These are phyloP conservation scores for Chlorella sorokiniana DNA, from an alignment of 139 green algal species.

Conservation along the genomic window DNA sequence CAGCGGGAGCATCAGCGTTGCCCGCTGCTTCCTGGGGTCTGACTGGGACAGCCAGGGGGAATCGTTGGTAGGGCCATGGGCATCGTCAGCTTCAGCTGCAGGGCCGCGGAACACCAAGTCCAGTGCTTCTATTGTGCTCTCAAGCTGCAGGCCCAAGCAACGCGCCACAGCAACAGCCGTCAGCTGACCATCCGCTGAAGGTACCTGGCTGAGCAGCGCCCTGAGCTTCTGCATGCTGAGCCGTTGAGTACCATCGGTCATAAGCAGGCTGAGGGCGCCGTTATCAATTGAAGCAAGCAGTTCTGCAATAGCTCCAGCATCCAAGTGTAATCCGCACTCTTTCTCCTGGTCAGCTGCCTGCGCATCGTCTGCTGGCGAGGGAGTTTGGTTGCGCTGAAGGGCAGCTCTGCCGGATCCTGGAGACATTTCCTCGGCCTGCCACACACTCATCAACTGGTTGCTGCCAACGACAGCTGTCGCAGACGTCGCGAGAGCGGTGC, in stretches of 20 bases:
- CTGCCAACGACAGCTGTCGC: no score
- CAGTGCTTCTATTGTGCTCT: background rate
- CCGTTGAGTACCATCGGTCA: background rate
- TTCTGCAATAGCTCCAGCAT: background rate
- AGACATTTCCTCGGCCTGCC: no score
- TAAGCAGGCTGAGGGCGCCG: constrained; percentile 36
- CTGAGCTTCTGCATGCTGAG: background rate
- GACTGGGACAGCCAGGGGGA: no score
- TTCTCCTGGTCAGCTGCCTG: background rate
- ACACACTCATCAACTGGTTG: no score
- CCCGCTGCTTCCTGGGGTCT: no score
- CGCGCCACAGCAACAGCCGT: constrained; percentile 6
- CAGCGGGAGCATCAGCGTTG: no score
- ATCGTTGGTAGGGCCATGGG: no score
- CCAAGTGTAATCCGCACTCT: background rate
- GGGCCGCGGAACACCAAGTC: background rate
- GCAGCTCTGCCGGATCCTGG: no score
- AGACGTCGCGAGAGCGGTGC: no score
- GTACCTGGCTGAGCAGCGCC: constrained; percentile 8
- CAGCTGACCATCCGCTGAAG: background rate
- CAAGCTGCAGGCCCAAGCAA: constrained; percentile 16
- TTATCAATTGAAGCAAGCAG: background rate
- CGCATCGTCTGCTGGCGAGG: no score
- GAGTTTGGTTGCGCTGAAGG: no score
- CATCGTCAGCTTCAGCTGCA: no score